phyloP scores from a whole-genome alignment of 2,329 filamentous ascomycete species.

The Nigrospora oryzae region DNA sequence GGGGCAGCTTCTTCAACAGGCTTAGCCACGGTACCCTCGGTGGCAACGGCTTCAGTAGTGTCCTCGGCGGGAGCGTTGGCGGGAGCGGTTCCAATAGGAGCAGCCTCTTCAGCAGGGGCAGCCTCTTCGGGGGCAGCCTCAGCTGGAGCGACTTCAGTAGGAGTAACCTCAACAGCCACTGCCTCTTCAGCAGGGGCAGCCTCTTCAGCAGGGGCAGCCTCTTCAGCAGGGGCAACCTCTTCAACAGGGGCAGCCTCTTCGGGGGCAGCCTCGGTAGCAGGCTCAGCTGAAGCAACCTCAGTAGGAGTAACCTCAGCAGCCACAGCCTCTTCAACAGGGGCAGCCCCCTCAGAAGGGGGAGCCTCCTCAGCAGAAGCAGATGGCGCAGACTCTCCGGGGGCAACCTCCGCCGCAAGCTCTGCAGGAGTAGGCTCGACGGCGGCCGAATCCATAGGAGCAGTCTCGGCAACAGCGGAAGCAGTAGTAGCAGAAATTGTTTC shows the following conservation, averaged over 20 bases:
- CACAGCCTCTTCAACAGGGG: background rate
- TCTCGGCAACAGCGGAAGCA: too few relatives aligned
- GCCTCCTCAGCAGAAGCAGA: background rate
- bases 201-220: background rate
- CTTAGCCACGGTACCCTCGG: too few relatives aligned
- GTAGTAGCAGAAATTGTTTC: too few relatives aligned
- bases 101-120: too few relatives aligned
- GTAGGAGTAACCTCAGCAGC: slow-evolving; percentile 2
- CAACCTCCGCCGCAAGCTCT: background rate
- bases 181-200: slow-evolving; percentile 4
- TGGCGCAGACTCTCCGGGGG: background rate
- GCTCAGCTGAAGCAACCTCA: background rate
- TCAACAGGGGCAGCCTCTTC: background rate
- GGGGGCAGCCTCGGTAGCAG: background rate
- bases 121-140: background rate
- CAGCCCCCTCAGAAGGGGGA: too few relatives aligned
- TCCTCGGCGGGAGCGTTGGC: too few relatives aligned
- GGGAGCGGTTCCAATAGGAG: too few relatives aligned
- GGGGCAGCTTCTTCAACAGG: too few relatives aligned
- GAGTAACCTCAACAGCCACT: too few relatives aligned
- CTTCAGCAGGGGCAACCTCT: background rate
- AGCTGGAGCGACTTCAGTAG: background rate
- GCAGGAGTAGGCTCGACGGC: background rate
- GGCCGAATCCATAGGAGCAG: too few relatives aligned
- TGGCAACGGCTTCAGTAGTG: too few relatives aligned